phyloP scores from a whole-genome alignment of 495 filamentous ascomycete species.

The Poronia punctata region DNA sequence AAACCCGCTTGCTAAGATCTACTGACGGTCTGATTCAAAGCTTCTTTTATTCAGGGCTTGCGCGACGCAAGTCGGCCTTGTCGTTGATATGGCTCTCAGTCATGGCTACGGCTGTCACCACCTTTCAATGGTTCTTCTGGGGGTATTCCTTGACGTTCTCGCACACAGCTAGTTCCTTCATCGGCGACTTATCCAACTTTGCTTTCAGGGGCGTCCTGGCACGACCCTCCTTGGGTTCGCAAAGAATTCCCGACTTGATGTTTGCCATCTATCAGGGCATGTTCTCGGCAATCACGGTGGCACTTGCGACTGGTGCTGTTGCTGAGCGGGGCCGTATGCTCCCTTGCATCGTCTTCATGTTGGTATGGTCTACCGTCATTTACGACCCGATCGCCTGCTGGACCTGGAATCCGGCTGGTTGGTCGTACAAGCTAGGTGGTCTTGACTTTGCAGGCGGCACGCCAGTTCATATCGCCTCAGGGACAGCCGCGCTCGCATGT shows the following conservation, averaged over 20 bases:
- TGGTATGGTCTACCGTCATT: slow-evolving; percentile 89
- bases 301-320: slow-evolving; percentile 84
- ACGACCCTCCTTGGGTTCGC: slow-evolving; percentile 74
- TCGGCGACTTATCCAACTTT: slow-evolving; percentile 81
- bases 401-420: slow-evolving; percentile 91
- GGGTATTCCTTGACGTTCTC: slow-evolving; percentile 93
- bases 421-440: slow-evolving; percentile 76
- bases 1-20: background rate
- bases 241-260: slow-evolving; percentile 76
- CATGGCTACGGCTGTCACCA: slow-evolving; percentile 85
- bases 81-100: slow-evolving; percentile 95
- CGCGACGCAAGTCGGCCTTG: slow-evolving; percentile 91
- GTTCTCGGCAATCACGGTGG: slow-evolving; percentile 94
- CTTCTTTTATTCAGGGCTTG: slow-evolving; percentile 98
- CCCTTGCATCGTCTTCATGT: slow-evolving; percentile 91
- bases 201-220: slow-evolving; percentile 77
- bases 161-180: slow-evolving; percentile 71
- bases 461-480: slow-evolving; percentile 91
- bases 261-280: slow-evolving; percentile 97
- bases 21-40: slow-evolving; percentile 28
- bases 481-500: slow-evolving; percentile 76
- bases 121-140: slow-evolving; percentile 99
- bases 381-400: slow-evolving; percentile 96
- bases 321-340: slow-evolving; percentile 94
- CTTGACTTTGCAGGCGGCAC: slow-evolving; percentile 96